Evolutionary conservation across 2,329 filamentous ascomycete species (phyloP).

Genomic region (Phaeosphaeriaceae sp.): DNA sequence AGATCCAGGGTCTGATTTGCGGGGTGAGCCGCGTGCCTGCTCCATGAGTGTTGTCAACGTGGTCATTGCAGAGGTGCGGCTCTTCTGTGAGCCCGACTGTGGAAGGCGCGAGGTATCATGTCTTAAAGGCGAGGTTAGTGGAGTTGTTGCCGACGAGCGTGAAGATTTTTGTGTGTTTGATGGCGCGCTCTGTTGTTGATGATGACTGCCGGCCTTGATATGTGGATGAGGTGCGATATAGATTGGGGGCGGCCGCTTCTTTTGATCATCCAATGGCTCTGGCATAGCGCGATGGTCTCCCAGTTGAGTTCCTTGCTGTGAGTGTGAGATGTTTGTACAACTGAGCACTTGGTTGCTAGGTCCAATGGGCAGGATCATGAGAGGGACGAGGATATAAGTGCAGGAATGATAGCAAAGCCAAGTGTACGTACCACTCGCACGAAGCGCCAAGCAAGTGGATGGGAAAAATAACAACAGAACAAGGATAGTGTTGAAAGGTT

Average conservation of each 20-base stretch:
- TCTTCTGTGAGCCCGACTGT: slow-evolving; percentile 24
- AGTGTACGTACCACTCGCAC: background rate
- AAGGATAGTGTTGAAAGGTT: background rate
- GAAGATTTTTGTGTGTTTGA: slow-evolving; percentile 8
- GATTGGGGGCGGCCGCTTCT: slow-evolving; percentile 37
- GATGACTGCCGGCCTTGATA: slow-evolving; percentile 9
- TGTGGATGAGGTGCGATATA: slow-evolving; percentile 20
- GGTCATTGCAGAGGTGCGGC: slow-evolving; percentile 22
- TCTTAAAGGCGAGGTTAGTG: slow-evolving; percentile 18
- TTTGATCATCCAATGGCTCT: slow-evolving; percentile 15
- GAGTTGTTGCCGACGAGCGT: slow-evolving; percentile 11
- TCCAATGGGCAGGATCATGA: too few relatives aligned
- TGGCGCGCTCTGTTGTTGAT: slow-evolving; percentile 15
- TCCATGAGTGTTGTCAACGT: slow-evolving; percentile 36
- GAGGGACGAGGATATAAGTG: background rate
- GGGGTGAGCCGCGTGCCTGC: slow-evolving; percentile 27
- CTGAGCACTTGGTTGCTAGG: background rate
- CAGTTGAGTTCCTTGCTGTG: background rate
- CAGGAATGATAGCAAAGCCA: background rate
- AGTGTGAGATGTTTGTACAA: background rate
- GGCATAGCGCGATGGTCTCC: slow-evolving; percentile 19
- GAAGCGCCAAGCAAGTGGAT: background rate
- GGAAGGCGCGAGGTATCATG: slow-evolving; percentile 14
- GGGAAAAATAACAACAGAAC: too few relatives aligned
- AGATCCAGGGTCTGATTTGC: slow-evolving; percentile 25